phyloP scores from a whole-genome alignment of 352 stramenopile species.

The Pythium vanterpoolii region DNA sequence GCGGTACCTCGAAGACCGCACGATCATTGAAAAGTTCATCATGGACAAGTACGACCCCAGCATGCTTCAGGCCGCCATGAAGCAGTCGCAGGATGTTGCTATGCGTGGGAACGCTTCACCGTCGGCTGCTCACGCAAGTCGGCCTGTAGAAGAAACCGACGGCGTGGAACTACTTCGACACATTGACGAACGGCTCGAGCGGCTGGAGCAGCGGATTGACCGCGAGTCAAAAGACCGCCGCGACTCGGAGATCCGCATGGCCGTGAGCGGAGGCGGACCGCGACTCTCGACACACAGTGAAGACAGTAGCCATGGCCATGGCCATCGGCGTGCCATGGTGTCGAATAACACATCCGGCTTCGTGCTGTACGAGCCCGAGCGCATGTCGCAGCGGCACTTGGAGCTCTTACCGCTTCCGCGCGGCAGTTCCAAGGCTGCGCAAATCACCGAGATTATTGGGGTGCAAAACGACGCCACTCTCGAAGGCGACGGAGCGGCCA shows the following conservation, averaged over 20 bases:
- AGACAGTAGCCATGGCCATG: no score
- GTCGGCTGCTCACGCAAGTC: not conserved
- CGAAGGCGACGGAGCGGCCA: conserved; percentile 27
- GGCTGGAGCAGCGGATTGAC: conserved; percentile 46
- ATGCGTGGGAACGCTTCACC: conserved; percentile 27
- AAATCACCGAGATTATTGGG: conserved; percentile 5
- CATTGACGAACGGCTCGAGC: conserved; percentile 50
- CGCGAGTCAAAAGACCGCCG: conserved; percentile 42
- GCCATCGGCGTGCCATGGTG: no score
- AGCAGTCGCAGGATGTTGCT: conserved; percentile 66
- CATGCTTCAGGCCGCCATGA: conserved; percentile 73
- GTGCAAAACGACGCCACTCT: conserved; percentile 1
- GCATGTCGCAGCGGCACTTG: conserved; percentile 61
- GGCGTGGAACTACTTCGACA: conserved; percentile 30
- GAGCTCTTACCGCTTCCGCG: conserved; percentile 19
- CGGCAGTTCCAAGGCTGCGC: conserved; percentile 8
- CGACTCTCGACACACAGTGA: conserved; percentile 10
- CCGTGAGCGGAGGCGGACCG: not conserved
- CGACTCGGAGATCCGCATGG: conserved; percentile 40
- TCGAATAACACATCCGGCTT: no score
- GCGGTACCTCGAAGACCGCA: conserved; percentile 73
- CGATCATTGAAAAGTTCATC: conserved; percentile 83
- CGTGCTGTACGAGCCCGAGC: conserved; percentile 56
- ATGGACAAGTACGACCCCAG: conserved; percentile 80
- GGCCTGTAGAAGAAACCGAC: not conserved